phyloP scores from a whole-genome alignment of 345 rosid genomes.

The Eutrema yunnanense region DNA sequence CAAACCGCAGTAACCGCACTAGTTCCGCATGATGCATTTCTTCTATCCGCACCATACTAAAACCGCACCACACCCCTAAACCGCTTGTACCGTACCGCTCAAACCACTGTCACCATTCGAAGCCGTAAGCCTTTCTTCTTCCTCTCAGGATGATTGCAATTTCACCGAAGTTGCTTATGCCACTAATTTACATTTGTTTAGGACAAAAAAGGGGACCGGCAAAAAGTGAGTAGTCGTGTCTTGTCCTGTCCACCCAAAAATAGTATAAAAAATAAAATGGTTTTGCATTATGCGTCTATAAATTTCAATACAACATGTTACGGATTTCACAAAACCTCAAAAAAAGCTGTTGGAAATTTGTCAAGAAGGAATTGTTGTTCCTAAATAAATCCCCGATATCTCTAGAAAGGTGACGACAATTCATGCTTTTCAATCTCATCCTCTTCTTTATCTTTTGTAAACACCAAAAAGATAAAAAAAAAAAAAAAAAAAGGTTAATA shows the following conservation, averaged over 20 bases:
- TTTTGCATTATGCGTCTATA: background rate
- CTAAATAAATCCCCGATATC: background rate
- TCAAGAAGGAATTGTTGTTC: background rate
- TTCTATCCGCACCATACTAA: no score
- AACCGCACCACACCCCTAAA: no score
- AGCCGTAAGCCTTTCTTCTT: conserved; percentile 4
- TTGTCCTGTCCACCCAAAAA: background rate
- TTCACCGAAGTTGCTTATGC: conserved; percentile 18
- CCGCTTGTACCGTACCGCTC: no score
- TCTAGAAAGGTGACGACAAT: background rate
- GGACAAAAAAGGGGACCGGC: background rate
- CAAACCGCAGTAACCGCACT: no score
- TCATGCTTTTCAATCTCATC: conserved; percentile 1
- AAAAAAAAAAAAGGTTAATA: background rate
- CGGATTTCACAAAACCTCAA: background rate
- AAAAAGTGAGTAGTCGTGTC: background rate
- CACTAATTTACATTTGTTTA: background rate
- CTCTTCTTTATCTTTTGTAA: background rate
- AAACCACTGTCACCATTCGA: no score
- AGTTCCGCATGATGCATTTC: no score
- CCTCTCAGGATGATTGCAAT: background rate
- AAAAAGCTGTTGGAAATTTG: background rate
- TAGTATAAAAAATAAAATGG: background rate
- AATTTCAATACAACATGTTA: background rate
- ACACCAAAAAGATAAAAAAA: background rate